A percentile compares a stretch with the other conserved stretches of the same genome.
phyloP scores from a whole-genome alignment of 2,329 filamentous ascomycete genomes.

The Venturia asperata region DNA sequence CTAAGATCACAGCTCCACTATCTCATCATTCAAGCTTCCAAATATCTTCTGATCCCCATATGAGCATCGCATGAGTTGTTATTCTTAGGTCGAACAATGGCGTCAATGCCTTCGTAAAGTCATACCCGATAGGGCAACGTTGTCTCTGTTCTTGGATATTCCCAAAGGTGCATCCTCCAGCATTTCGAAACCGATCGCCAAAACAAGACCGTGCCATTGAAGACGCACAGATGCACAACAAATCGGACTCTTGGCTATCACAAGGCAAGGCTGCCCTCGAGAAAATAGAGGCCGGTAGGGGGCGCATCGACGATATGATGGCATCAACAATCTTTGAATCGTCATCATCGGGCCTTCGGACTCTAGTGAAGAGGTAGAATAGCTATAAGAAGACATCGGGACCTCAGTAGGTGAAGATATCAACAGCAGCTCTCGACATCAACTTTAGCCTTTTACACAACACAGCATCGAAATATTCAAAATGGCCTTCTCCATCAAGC shows the following conservation, averaged over 20 bases:
- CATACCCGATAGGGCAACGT: not conserved
- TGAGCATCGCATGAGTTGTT: not conserved
- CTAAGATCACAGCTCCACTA: not conserved
- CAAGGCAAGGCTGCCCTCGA: not conserved
- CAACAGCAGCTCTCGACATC: not conserved
- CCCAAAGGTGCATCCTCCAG: not conserved
- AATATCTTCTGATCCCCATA: not conserved
- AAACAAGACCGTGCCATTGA: not conserved
- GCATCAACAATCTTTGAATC: not conserved
- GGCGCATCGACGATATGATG: not conserved
- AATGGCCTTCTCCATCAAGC: constrained; percentile 1
- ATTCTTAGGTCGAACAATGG: not conserved
- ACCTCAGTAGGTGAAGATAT: not conserved
- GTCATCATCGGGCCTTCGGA: not conserved
- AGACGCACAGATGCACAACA: not conserved
- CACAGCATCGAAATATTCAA: not conserved
- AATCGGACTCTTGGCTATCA: not conserved
- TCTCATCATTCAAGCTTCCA: not conserved
- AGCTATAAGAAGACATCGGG: not conserved
- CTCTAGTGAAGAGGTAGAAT: not conserved
- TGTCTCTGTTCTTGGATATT: not conserved
- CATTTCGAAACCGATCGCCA: not conserved
- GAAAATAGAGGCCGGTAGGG: not conserved
- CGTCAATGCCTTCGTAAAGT: not conserved
- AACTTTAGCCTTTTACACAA: not conserved